Evolutionary conservation across 176 grass and related monocot genomes (phyloP), one percentile per base, ranked within the genome.

Genomic region (Carex pumila): DNA sequence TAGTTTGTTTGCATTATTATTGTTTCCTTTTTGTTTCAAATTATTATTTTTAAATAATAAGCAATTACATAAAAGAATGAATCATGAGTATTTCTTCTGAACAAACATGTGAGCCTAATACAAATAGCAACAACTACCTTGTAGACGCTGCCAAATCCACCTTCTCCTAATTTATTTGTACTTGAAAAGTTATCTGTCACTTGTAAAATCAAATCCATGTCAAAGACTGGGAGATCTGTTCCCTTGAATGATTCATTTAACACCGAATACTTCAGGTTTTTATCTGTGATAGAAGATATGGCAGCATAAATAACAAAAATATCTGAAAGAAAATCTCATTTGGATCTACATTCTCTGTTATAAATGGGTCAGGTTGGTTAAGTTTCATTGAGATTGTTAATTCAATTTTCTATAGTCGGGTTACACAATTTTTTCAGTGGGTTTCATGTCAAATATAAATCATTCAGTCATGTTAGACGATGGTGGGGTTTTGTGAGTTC

Each of bases 101-200:
- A 62, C 17, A 62, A 22, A 7, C 9, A 65, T 82, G 22, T 14
- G 79, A 52, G 21, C 22, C 12, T 82, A 6, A 54, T 68, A 30
- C 13, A 81, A 37, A 41, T 43, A 54, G 30, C 49, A 36, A 86
- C 32, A 11, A 64, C 63, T 88, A 94, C 90, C 91, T 89, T 92
- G 79, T 92, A 95, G 9, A 95, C 88, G 25, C 50, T 8, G 1
- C 90, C 93, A 6, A 89, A 92, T 64, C 90, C 93, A 8, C 90
- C 93, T 32, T 66, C 0, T 21, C 93, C 93, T 58, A 95, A 60
- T 36, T n/a, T 19, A 21, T 92, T 91, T 10, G 76, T 10, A 8
- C n/a, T 12, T 1, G 62, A 70, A 67, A 92, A 95, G 2, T 69
- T 61, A 0, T 86, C 70, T 0, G 89, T 95, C 47, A 89, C 89